These are phyloP conservation scores for Crithidia expoeki DNA, from an alignment of 208 protist species.

Conservation along the genomic window DNA sequence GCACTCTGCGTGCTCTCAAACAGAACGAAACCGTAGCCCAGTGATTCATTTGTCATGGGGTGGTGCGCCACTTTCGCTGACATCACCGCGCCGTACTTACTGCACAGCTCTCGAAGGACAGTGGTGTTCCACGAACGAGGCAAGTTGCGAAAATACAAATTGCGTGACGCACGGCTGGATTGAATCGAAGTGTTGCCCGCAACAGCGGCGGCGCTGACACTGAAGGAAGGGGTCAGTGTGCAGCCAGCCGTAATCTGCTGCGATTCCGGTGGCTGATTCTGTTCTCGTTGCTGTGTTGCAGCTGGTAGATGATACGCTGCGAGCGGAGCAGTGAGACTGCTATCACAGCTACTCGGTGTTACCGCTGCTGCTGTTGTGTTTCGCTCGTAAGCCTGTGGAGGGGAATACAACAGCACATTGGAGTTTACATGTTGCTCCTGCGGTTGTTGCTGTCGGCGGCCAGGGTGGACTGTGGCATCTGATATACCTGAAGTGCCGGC, in stretches of 20 bases:
- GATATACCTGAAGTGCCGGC: constrained; percentile 14
- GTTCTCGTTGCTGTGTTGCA: constrained; percentile 8
- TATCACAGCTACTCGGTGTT: background rate
- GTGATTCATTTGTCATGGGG: constrained; percentile 45
- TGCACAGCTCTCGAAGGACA: constrained; percentile 60
- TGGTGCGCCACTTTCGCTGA: constrained; percentile 70
- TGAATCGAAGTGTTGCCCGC: constrained; percentile 12
- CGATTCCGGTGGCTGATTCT: constrained; percentile 6
- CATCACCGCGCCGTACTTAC: constrained; percentile 50
- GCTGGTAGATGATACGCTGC: constrained; percentile 3
- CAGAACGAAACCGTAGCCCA: constrained; percentile 78
- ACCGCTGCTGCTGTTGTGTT: background rate
- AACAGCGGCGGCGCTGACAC: constrained; percentile 2
- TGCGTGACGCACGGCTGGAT: constrained; percentile 29
- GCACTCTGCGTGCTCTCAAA: constrained; percentile 52
- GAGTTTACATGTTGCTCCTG: background rate
- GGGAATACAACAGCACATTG: constrained; percentile 18
- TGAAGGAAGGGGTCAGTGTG: constrained; percentile 12
- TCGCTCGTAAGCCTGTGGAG: constrained; percentile 15
- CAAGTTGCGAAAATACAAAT: constrained; percentile 70
- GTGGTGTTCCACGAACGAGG: constrained; percentile 71
- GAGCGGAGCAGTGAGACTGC: background rate
- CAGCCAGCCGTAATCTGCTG: constrained; percentile 9
- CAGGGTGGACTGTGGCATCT: constrained; percentile 1
- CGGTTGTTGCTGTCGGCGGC: constrained; percentile 7